phyloP scores from a whole-genome alignment of 495 filamentous ascomycete genomes.

The Cercophora scortea region DNA sequence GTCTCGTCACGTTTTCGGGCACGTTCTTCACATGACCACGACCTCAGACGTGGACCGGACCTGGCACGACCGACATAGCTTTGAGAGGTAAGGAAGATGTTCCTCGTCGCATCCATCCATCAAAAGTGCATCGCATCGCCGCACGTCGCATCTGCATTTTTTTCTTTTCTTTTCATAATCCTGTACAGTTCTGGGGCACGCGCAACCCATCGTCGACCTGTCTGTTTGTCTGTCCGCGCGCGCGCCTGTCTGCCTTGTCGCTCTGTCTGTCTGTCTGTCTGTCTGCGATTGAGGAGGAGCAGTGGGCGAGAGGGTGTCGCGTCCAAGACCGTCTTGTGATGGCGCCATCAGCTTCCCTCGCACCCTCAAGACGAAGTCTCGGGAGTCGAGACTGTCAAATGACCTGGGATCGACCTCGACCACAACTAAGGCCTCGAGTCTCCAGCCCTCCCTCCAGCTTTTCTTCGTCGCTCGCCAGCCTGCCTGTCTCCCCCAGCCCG shows the following conservation, averaged over 20 bases:
- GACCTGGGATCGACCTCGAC: not conserved
- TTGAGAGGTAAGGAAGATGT: constrained; percentile 10
- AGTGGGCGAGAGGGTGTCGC: too few relatives aligned
- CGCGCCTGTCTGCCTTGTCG: not conserved
- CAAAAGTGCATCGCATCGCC: not conserved
- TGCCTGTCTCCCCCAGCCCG: not conserved
- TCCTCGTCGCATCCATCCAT: not conserved
- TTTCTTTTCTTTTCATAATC: not conserved
- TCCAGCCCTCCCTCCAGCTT: too few relatives aligned
- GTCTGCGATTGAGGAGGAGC: too few relatives aligned
- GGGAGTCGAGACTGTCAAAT: not conserved
- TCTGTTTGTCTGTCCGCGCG: not conserved
- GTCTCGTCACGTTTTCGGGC: constrained; percentile 29
- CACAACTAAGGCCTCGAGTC: too few relatives aligned
- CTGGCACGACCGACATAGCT: constrained; percentile 12
- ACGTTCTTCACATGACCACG: constrained; percentile 34
- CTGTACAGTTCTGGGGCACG: not conserved
- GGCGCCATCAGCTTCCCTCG: constrained; percentile 1
- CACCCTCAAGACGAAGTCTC: not conserved
- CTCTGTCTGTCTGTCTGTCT: not conserved
- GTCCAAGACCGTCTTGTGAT: constrained; percentile 1
- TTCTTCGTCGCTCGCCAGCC: not conserved
- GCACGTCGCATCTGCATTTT: too few relatives aligned
- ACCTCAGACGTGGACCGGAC: constrained; percentile 16
- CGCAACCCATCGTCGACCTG: not conserved